Evolutionary conservation across 768 basidiomycete species (phyloP).

Genomic region (Pilatotrama ljubarskyi): DNA sequence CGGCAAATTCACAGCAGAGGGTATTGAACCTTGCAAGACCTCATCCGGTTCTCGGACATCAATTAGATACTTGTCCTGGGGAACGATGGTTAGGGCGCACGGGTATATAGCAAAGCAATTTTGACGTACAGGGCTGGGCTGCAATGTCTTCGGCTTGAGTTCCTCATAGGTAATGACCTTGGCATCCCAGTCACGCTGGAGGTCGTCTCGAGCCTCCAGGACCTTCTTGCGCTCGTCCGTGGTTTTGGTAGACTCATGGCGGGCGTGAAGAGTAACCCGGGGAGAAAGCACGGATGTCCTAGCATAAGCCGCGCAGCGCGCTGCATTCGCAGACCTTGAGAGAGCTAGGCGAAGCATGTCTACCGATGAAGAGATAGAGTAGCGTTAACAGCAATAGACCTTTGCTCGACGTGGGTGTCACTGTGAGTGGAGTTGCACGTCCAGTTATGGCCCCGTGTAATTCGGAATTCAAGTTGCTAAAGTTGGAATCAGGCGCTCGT

Average conservation of each 20-base stretch:
- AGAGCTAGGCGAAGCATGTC: conserved; percentile 26
- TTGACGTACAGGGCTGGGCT: conserved; percentile 63
- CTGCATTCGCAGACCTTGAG: not conserved
- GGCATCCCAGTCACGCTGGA: conserved; percentile 76
- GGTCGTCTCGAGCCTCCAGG: conserved; percentile 40
- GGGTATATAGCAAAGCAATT: conserved; percentile 4
- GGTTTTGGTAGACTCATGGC: conserved; percentile 9
- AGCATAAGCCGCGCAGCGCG: not conserved
- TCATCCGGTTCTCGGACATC: conserved; percentile 96
- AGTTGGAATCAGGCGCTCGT: too few species aligned
- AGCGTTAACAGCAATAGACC: not conserved
- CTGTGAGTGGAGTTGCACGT: not conserved
- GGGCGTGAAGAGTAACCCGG: conserved; percentile 1
- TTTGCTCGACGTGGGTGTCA: not conserved
- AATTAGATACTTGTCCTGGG: conserved; percentile 68
- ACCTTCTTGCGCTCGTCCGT: conserved; percentile 14
- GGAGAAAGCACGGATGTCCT: conserved; percentile 2
- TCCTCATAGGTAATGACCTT: conserved; percentile 75
- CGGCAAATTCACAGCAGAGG: conserved; percentile 88
- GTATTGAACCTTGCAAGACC: conserved; percentile 89
- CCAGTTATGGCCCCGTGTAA: not conserved
- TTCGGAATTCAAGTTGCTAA: conserved; percentile 9
- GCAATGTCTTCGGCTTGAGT: conserved; percentile 75
- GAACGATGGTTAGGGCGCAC: not conserved
- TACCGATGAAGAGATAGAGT: not conserved